Base-by-base conservation (phyloP, 305 asterid species). In the Rubia balearica region DNA sequence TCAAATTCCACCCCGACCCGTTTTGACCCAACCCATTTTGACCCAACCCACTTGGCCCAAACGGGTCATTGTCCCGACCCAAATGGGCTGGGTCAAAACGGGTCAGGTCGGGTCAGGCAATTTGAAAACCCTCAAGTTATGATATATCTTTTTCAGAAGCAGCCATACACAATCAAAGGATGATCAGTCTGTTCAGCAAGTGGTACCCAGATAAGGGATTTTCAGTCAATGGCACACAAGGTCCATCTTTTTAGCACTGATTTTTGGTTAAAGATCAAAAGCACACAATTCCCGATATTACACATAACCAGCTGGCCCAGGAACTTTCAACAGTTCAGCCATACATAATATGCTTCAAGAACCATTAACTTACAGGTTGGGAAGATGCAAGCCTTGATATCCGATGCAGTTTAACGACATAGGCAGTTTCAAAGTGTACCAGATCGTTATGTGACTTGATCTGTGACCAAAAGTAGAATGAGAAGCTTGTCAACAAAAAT, bases 331-430 rank as follows among this genome's bases (percentile, higher is more conserved):
- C 12, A 41, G 71, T 38, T 22, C 45, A 33, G 36, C 22, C 27
- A 65, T 8, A 42, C 22, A 30, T 7, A 38, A 9, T 1, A 61
- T 74, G 77, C 67, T 82, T 70, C 65, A 76, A 74, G 62, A 81
- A 61, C 71, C 76, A 72, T 64, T 30, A 85, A 85, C 96, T 86
- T 75, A 95, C 99, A 65, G 96, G 83, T 81, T 91, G 97, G 30
- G 92, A 81, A 62, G 81, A 81, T 73, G 98, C 91, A 77, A 91
- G 96, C 85, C 86, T 91, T 61, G 97, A 96, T 55, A 95, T 85
- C 33, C 97, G 98, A 73, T 95, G 99, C 71, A 95, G 84, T 85
- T 95, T 95, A 72, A 91, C 99, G 74, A 95, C 99, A 67, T 95
- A 95, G 67, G 99, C 94, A 75, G 99, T 95, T 90, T 95, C 99